Percentiles rank a stretch among this genome's conserved stretches.
phyloP scores from a whole-genome alignment of 1,139 yeast genomes.

The Yamadazyma jaroonii region DNA sequence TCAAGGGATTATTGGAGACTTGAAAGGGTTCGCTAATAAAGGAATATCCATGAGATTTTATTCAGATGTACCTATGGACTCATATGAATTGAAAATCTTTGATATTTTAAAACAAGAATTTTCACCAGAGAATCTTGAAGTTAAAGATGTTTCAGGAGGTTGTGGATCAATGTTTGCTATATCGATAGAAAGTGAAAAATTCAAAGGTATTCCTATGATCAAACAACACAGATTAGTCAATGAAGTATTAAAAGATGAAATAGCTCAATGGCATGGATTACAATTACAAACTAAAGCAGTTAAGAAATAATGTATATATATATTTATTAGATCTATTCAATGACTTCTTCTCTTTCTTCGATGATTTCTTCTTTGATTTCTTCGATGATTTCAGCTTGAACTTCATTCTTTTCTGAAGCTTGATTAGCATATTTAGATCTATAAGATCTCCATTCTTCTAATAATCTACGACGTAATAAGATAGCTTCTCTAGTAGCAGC shows the following conservation, averaged over 20 bases:
- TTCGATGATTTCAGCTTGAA: slow-evolving; percentile 65
- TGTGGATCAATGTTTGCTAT: slow-evolving; percentile 99
- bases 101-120: slow-evolving; percentile 53
- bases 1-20: too few relatives aligned
- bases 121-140: slow-evolving; percentile 58
- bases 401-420: slow-evolving; percentile 48
- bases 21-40: too few relatives aligned
- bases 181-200: slow-evolving; percentile 65
- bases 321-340: slow-evolving; percentile 38
- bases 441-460: slow-evolving; percentile 86
- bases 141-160: slow-evolving; percentile 85
- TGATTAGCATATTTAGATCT: slow-evolving; percentile 55
- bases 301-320: slow-evolving; percentile 4
- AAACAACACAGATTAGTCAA: slow-evolving; percentile 93
- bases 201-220: slow-evolving; percentile 78
- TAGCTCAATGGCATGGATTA: slow-evolving; percentile 91
- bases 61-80: slow-evolving; percentile 38
- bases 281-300: slow-evolving; percentile 73
- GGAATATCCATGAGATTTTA: slow-evolving; percentile 9
- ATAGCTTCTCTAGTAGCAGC: slow-evolving; percentile 90
- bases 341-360: slow-evolving; percentile 79
- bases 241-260: slow-evolving; percentile 77
- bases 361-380: slow-evolving; percentile 65
- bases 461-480: slow-evolving; percentile 75
- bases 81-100: slow-evolving; percentile 66